Conservation (phyloP, 2,329 filamentous ascomycete genomes). For the Aureobasidium leucospermi region DNA sequence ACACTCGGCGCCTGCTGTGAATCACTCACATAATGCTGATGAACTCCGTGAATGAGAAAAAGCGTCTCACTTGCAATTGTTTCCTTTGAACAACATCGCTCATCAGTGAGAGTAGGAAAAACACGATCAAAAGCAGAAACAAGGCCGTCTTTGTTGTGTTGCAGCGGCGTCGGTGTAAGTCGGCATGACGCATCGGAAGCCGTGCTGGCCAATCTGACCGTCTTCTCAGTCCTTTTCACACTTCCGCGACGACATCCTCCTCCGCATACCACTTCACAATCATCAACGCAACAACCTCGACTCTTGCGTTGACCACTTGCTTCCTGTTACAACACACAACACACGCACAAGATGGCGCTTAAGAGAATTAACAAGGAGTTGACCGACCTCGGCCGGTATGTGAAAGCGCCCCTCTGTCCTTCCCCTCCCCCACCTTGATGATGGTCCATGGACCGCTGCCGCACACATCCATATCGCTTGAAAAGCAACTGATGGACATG, state of each 20-base stretch:
- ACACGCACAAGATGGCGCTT: conserved; percentile 59
- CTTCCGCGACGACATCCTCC: conserved; percentile 14
- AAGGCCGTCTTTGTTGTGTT: conserved; percentile 6
- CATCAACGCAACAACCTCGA: conserved; percentile 7
- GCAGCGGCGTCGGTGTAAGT: conserved; percentile 2
- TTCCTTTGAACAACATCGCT: neutral
- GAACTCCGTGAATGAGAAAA: neutral
- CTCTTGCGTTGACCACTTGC: neutral
- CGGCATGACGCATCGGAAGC: conserved; percentile 8
- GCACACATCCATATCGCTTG: neutral
- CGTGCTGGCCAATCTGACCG: conserved; percentile 6
- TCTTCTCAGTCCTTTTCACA: conserved; percentile 12
- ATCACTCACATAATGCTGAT: neutral
- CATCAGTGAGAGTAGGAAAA: neutral
- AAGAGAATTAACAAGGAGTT: conserved; percentile 96
- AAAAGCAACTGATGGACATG: conserved; percentile 27
- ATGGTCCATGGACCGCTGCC: neutral
- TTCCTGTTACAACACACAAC: conserved; percentile 15
- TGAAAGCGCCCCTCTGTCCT: conserved; percentile 17
- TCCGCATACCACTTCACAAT: conserved; percentile 18
- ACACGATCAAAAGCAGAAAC: neutral
- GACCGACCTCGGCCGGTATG: conserved; percentile 77
- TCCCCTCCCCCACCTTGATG: conserved; percentile 10
- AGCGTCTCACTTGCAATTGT: neutral
- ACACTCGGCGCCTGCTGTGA: neutral